Conservation (phyloP, 2,329 filamentous ascomycete genomes). For the Pseudogymnoascus sp. region DNA sequence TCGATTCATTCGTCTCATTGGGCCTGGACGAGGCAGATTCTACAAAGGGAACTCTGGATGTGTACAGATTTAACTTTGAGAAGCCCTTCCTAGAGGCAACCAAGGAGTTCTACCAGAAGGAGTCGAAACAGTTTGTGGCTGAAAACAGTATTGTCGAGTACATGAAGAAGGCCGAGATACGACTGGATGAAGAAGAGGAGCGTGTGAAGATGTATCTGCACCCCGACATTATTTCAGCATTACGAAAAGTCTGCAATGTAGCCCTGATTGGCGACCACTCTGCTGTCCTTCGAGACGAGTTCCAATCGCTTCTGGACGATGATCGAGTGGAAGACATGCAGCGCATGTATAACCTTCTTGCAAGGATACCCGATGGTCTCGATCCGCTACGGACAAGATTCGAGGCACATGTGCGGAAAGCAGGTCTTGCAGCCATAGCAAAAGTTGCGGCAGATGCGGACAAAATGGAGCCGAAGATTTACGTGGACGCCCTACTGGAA, state of each 20-base stretch:
- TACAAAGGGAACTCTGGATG: constrained; percentile 88
- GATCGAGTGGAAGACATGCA: constrained; percentile 93
- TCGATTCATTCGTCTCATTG: constrained; percentile 92
- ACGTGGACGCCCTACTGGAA: constrained; percentile 89
- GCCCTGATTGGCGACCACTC: constrained; percentile 88
- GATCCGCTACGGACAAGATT: constrained; percentile 83
- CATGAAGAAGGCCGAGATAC: constrained; percentile 96
- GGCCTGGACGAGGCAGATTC: constrained; percentile 90
- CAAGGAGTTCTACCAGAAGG: constrained; percentile 76
- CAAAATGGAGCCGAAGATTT: constrained; percentile 89
- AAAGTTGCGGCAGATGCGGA: constrained; percentile 87
- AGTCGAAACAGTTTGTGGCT: constrained; percentile 88
- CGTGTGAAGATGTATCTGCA: constrained; percentile 89
- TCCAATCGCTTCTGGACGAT: constrained; percentile 87
- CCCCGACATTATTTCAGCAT: constrained; percentile 72
- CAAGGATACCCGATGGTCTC: constrained; percentile 81
- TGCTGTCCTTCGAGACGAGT: constrained; percentile 81
- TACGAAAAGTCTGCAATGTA: constrained; percentile 83
- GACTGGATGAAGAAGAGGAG: constrained; percentile 87
- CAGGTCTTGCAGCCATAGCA: constrained; percentile 78
- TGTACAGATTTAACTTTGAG: constrained; percentile 90
- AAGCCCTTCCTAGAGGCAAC: constrained; percentile 84
- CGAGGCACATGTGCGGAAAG: constrained; percentile 86
- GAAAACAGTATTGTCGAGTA: constrained; percentile 98
- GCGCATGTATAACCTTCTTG: constrained; percentile 89